These are phyloP conservation scores for Exserohilum turcica DNA, from an alignment of 2,329 filamentous ascomycete species.

Conservation along the genomic window DNA sequence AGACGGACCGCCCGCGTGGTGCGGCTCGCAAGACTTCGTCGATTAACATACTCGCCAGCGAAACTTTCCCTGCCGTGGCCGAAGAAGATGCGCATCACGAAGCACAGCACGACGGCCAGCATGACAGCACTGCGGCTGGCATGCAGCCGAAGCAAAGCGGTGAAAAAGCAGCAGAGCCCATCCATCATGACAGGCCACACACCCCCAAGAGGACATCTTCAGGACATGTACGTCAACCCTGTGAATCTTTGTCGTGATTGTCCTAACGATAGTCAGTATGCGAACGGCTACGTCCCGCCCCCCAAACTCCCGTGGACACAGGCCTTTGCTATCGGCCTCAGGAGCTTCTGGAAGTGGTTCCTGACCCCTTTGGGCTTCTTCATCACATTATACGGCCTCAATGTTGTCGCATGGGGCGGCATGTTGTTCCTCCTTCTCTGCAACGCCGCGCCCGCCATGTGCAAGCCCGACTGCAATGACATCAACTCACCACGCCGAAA, in stretches of 20 bases:
- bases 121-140: conserved; percentile 15
- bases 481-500: conserved; percentile 76
- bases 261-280: conserved; percentile 27
- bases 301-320: conserved; percentile 60
- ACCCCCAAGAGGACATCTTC: conserved; percentile 20
- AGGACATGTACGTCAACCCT: conserved; percentile 23
- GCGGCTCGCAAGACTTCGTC: conserved; percentile 18
- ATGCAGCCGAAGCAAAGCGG: conserved; percentile 24
- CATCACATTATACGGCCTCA: conserved; percentile 78
- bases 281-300: conserved; percentile 51
- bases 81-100: conserved; percentile 30
- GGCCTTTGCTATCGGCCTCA: conserved; percentile 62
- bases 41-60: conserved; percentile 20
- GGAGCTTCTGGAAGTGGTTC: conserved; percentile 73
- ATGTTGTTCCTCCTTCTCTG: conserved; percentile 87
- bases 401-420: conserved; percentile 85
- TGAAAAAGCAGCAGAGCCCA: conserved; percentile 24
- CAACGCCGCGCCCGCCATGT: conserved; percentile 76
- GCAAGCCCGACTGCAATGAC: conserved; percentile 70
- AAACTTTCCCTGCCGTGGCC: conserved; percentile 39
- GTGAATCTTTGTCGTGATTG: no score
- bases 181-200: conserved; percentile 13
- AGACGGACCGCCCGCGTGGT: conserved; percentile 4
- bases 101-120: conserved; percentile 6
- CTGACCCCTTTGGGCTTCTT: conserved; percentile 76